phyloP scores from a whole-genome alignment of 192 early-diverging fungal species.

The Backusella tarrabulga region DNA sequence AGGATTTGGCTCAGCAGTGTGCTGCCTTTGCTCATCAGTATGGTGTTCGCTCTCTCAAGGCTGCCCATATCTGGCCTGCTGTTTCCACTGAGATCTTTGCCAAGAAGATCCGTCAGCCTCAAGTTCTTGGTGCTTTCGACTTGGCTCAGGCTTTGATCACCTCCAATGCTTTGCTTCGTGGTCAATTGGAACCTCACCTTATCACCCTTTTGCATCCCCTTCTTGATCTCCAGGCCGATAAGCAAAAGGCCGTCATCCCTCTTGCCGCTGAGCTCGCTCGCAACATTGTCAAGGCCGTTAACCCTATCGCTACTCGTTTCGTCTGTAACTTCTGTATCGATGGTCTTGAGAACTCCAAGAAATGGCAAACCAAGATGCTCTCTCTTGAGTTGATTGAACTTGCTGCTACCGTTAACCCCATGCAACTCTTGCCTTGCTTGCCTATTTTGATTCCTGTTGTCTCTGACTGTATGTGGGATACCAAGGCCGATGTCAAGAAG shows the following conservation, averaged over 20 bases:
- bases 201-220: constrained; percentile 63
- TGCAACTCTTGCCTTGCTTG: constrained; percentile 46
- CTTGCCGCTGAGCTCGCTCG: constrained; percentile 42
- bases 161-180: constrained; percentile 56
- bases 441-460: constrained; percentile 70
- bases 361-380: constrained; percentile 73
- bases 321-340: constrained; percentile 63
- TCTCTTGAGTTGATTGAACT: constrained; percentile 46
- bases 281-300: constrained; percentile 35
- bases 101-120: constrained; percentile 64
- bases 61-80: constrained; percentile 57
- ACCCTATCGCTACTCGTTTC: constrained; percentile 45
- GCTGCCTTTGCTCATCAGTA: constrained; percentile 46
- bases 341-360: constrained; percentile 71
- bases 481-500: constrained; percentile 69
- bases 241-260: constrained; percentile 39
- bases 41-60: constrained; percentile 58
- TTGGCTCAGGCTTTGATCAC: not conserved
- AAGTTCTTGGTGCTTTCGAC: constrained; percentile 14
- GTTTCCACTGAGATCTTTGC: constrained; percentile 59
- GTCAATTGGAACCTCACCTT: constrained; percentile 69
- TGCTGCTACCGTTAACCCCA: constrained; percentile 43
- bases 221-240: constrained; percentile 60
- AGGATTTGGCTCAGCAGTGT: constrained; percentile 23
- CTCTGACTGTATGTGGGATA: constrained; percentile 80